Conservation (phyloP, 768 basidiomycete genomes). For the Auricularia heimuer region DNA sequence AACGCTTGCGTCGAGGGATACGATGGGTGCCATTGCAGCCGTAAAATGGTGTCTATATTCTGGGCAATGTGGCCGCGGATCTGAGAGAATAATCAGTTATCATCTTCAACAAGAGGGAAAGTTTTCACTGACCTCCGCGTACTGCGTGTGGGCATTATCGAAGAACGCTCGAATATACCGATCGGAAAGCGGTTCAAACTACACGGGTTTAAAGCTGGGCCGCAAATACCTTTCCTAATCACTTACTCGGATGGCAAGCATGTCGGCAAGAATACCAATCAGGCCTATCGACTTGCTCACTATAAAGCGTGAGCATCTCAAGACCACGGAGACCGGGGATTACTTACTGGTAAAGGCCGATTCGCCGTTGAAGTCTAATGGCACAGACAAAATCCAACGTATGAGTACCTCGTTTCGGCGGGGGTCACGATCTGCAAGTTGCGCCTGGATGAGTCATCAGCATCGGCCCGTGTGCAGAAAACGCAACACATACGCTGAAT, state of each 20-base stretch:
- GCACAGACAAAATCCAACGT: conserved; percentile 65
- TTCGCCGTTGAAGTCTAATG: conserved; percentile 73
- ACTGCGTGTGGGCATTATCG: conserved; percentile 68
- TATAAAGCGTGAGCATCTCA: conserved; percentile 19
- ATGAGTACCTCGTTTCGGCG: conserved; percentile 64
- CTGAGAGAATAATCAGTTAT: conserved; percentile 25
- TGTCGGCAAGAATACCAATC: conserved; percentile 56
- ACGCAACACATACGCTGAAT: conserved; percentile 36
- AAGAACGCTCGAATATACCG: conserved; percentile 63
- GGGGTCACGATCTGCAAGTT: conserved; percentile 64
- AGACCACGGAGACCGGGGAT: conserved; percentile 8
- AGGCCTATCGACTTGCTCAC: conserved; percentile 69
- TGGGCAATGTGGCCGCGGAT: conserved; percentile 62
- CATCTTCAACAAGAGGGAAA: not conserved
- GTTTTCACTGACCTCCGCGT: conserved; percentile 56
- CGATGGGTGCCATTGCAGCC: conserved; percentile 58
- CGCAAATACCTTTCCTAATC: not conserved
- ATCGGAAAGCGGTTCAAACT: conserved; percentile 54
- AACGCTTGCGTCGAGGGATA: conserved; percentile 48
- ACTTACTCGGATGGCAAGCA: conserved; percentile 40
- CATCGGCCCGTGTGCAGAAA: too few relatives aligned
- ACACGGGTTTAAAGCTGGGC: not conserved
- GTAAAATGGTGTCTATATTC: conserved; percentile 46
- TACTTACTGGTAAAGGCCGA: conserved; percentile 77
- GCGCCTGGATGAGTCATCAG: conserved; percentile 19